phyloP scores from a whole-genome alignment of 768 basidiomycete genomes.

The Pilatotrama ljubarskyi region DNA sequence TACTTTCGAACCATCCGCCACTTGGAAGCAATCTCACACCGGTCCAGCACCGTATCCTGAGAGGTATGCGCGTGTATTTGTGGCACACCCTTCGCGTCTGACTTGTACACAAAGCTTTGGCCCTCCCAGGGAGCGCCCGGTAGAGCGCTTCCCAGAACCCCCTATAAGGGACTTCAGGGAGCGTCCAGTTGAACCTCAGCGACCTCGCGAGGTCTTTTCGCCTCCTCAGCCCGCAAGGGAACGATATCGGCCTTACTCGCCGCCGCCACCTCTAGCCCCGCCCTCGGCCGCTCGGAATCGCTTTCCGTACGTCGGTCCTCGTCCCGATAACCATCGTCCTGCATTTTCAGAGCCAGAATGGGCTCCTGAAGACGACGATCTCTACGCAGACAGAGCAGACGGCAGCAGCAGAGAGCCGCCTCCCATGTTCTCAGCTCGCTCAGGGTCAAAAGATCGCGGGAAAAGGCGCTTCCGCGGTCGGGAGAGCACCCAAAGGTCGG shows the following conservation, averaged over 20 bases:
- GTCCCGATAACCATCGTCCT: slow-evolving; percentile 46
- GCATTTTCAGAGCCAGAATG: slow-evolving; percentile 19
- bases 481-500: slow-evolving; percentile 11
- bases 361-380: slow-evolving; percentile 11
- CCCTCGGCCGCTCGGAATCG: slow-evolving; percentile 37
- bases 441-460: slow-evolving; percentile 3
- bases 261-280: slow-evolving; percentile 11
- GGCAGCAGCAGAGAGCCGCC: background rate
- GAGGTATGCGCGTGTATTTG: slow-evolving; percentile 8
- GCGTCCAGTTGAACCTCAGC: slow-evolving; percentile 1
- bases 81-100: background rate
- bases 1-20: slow-evolving; percentile 72
- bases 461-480: background rate
- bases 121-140: slow-evolving; percentile 8
- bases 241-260: slow-evolving; percentile 48
- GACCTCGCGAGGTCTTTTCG: slow-evolving; percentile 19
- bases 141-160: slow-evolving; percentile 16
- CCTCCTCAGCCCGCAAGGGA: slow-evolving; percentile 41
- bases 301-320: slow-evolving; percentile 35
- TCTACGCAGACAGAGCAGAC: slow-evolving; percentile 12
- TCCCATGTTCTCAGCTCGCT: background rate
- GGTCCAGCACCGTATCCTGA: slow-evolving; percentile 33
- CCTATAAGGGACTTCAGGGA: slow-evolving; percentile 1
- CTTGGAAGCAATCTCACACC: slow-evolving; percentile 62
- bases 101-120: background rate